Conservation (phyloP, 805 yeast species). For the Kazachstania bromeliacearum region DNA sequence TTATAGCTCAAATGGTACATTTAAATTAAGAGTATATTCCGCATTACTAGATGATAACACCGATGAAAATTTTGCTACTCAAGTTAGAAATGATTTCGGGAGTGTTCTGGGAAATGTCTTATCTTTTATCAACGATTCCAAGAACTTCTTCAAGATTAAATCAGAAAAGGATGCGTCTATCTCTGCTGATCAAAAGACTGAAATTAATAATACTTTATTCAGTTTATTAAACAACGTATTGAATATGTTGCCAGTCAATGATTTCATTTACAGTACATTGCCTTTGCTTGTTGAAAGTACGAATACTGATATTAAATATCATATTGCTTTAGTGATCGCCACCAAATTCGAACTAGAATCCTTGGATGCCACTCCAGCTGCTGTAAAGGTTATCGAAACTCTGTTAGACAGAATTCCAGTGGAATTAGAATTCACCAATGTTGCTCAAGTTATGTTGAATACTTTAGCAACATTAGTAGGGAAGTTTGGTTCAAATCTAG, state of each 20-base stretch:
- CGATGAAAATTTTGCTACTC: slow-evolving; percentile 5
- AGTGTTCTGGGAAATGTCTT: slow-evolving; percentile 18
- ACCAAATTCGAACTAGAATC: slow-evolving; percentile 64
- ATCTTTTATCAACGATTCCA: slow-evolving; percentile 14
- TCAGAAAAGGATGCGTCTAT: slow-evolving; percentile 14
- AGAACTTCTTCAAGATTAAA: slow-evolving; percentile 2
- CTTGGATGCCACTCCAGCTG: slow-evolving; percentile 41
- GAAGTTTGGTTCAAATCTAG: slow-evolving; percentile 49
- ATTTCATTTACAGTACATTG: slow-evolving; percentile 56
- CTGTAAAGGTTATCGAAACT: slow-evolving; percentile 41
- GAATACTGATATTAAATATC: slow-evolving; percentile 45
- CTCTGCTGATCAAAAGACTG: slow-evolving; percentile 15
- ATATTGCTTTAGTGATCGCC: slow-evolving; percentile 52
- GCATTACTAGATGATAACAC: slow-evolving; percentile 35
- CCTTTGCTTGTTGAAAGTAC: slow-evolving; percentile 27
- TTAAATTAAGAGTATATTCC: slow-evolving; percentile 47
- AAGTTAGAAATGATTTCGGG: slow-evolving; percentile 21
- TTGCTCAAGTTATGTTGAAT: slow-evolving; percentile 64
- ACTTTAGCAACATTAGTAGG: slow-evolving; percentile 52
- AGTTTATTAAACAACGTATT: slow-evolving; percentile 53
- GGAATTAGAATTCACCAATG: slow-evolving; percentile 28
- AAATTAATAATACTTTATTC: slow-evolving; percentile 38
- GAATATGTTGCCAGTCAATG: slow-evolving; percentile 63
- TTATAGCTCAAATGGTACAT: slow-evolving; percentile 24
- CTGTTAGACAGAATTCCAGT: slow-evolving; percentile 34